Base-by-base conservation (phyloP, 495 filamentous ascomycete species). In the Aspergillus sparsus region DNA sequence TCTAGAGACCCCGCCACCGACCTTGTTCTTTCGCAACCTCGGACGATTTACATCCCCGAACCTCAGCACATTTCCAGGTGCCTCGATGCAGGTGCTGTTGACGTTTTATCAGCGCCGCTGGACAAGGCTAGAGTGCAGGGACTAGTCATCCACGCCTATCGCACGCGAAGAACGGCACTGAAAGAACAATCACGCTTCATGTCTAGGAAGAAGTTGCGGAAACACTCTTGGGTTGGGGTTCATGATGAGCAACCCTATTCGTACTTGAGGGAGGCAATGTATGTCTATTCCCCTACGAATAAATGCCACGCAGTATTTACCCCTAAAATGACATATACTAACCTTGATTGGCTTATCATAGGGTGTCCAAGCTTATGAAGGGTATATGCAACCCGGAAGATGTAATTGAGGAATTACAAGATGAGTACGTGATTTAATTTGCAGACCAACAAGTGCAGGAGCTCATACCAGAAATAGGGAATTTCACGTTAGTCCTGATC, bases 181-280 rank as follows among this genome's bases (percentile, higher is more conserved):
- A 83, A 81, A 66, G 87, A 90, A 53, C 85, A 90, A 68, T 83
- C 86, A 31, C 80, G 83, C 5, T 82, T 90, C 52, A 62, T 90
- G 12, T 84, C 87, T 21, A 67, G 69, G 35, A 89, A 84, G 64
- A 83, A 85, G 61, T 82, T 83, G 18, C 82, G 93, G 53, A 95
- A 94, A 72, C 85, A 90, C 52, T 96, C 93, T 2, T 96, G 91
- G 92, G 91, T 97, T 42, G 92, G 92, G 32, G 83, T 93, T n/a
- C 82, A 89, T 63, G 87, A 93, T 67, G 83, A 88, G 66, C 90
- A 92, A 67, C 89, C 89, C n/a, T 96, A 91, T 77, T 85, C 89
- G 27, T 97, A 95, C 74, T 78, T 96, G 60, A 80, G 91, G 65
- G 92, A 96, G 78, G 85, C 82, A 13, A 91, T 91, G 86, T 82